Evolutionary conservation across 805 yeast species (phyloP), one percentile per base, ranked within the genome.

Genomic region (Kazachstania bromeliacearum): DNA sequence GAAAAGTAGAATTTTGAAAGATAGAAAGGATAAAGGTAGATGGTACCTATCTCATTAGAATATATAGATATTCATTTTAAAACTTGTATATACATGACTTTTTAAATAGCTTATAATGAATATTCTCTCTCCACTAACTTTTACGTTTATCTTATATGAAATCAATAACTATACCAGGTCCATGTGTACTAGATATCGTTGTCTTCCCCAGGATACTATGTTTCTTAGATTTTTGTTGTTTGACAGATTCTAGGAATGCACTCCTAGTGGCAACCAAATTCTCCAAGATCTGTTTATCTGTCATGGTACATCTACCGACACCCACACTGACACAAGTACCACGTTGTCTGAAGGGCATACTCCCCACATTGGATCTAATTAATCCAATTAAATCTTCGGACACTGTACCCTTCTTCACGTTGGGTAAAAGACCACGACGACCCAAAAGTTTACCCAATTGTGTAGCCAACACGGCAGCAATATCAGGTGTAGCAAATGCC

Each of bases 341-440:
- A 48, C 70, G 72, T 62, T 87, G 94, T 66, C 83, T 83, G 68
- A 83, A 85, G 13, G 85, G 79, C 49, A 76, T 67, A 28, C 83
- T 72, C 21, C 92, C 92, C 30, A 75, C 61, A 34, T 77, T 74
- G 7, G 66, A 62, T 25, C 59, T 51, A 40, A 88, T 68, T 39
- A 79, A 61, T 6, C 58, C 57, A 15, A 63, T 64, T 21, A 85
- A 62, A 48, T 85, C 75, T n/a, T 73, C 71, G 1, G 80, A 64
- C 7, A 89, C 92, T 1, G 96, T 87, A 13, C 95, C 95, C 53
- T 77, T 81, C 63, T 85, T 87, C 10, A 73, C 77, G 30, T 73
- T 71, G 32, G 98, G 97, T 83, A 88, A 79, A 47, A 92, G 68
- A 17, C 94, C 95, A 51, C 70, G 76, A 22, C 95, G 94, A 40